Percentiles rank a stretch among this genome's conserved stretches.
These are phyloP conservation scores for Leucocoprinus sp. DNA, from an alignment of 768 basidiomycete genomes.

Conservation along the genomic window DNA sequence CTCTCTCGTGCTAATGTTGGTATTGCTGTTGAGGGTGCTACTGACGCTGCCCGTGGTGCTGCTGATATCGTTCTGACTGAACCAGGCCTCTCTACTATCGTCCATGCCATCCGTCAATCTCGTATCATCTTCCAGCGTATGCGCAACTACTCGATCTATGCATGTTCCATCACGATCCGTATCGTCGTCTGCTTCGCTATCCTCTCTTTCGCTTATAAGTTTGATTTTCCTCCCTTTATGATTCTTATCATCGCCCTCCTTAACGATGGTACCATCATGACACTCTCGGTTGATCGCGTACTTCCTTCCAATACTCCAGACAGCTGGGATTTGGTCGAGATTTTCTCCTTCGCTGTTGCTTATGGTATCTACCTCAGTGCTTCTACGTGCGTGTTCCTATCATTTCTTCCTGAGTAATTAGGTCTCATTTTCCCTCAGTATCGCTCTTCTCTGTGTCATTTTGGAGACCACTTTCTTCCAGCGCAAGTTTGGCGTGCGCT, in stretches of 20 bases:
- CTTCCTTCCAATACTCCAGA: conserved; percentile 92
- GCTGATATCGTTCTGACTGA: conserved; percentile 98
- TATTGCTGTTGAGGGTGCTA: conserved; percentile 99
- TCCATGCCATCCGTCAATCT: conserved; percentile 96
- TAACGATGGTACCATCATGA: conserved; percentile 99
- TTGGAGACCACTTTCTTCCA: conserved; percentile 88
- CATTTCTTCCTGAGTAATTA: conserved; percentile 9
- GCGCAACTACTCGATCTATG: conserved; percentile 98
- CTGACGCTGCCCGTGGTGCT: conserved; percentile 96
- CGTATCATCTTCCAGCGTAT: conserved; percentile 99
- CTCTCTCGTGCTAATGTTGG: conserved; percentile 98
- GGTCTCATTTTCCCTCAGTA: conserved; percentile 27
- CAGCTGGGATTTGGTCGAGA: conserved; percentile 93
- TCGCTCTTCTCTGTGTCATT: conserved; percentile 77
- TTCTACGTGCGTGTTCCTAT: conserved; percentile 59
- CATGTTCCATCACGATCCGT: conserved; percentile 95
- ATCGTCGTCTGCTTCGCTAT: conserved; percentile 97
- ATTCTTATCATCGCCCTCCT: conserved; percentile 94
- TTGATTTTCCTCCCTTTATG: conserved; percentile 99
- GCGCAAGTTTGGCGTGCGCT: conserved; percentile 68
- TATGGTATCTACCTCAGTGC: conserved; percentile 90
- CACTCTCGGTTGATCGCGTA: conserved; percentile 91
- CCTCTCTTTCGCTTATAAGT: conserved; percentile 92
- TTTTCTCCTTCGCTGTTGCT: conserved; percentile 90
- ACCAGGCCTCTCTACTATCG: conserved; percentile 97